Percentiles rank a stretch among this genome's conserved stretches.
phyloP scores from a whole-genome alignment of 345 rosid species.

The Murraya paniculata region DNA sequence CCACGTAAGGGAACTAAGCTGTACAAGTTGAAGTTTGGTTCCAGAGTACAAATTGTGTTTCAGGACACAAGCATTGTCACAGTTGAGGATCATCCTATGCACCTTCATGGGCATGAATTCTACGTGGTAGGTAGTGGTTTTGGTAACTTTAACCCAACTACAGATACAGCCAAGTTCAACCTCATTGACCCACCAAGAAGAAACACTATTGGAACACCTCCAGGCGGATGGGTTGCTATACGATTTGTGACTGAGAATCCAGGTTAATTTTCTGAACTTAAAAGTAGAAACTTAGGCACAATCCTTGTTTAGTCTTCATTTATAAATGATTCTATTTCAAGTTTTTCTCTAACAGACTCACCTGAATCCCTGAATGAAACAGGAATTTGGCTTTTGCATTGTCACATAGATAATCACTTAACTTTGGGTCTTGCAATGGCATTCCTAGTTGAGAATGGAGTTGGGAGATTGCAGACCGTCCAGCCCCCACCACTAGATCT shows the following conservation, averaged over 20 bases:
- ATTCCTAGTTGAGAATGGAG: slow-evolving; percentile 80
- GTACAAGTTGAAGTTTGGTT: slow-evolving; percentile 65
- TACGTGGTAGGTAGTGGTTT: slow-evolving; percentile 68
- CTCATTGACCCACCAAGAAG: slow-evolving; percentile 72
- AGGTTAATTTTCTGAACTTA: slow-evolving; percentile 37
- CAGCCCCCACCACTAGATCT: slow-evolving; percentile 85
- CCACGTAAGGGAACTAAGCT: slow-evolving; percentile 65
- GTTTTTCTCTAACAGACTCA: neutral
- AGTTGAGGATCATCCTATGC: slow-evolving; percentile 82
- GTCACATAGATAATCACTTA: slow-evolving; percentile 78
- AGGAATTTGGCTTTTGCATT: slow-evolving; percentile 80
- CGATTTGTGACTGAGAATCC: slow-evolving; percentile 80
- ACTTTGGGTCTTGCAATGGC: slow-evolving; percentile 63
- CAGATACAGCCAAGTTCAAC: slow-evolving; percentile 63
- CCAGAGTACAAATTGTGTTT: slow-evolving; percentile 62
- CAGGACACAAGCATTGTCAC: slow-evolving; percentile 87
- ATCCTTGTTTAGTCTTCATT: neutral
- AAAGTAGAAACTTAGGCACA: neutral
- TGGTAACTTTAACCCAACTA: slow-evolving; percentile 68
- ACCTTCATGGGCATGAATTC: slow-evolving; percentile 81
- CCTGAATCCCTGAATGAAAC: slow-evolving; percentile 16
- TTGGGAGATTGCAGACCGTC: slow-evolving; percentile 62
- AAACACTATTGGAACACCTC: slow-evolving; percentile 82
- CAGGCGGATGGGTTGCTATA: slow-evolving; percentile 91
- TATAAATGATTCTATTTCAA: neutral